Evolutionary conservation across 169 alveolate species (phyloP).

Genomic region (Plasmodium blacklocki): DNA sequence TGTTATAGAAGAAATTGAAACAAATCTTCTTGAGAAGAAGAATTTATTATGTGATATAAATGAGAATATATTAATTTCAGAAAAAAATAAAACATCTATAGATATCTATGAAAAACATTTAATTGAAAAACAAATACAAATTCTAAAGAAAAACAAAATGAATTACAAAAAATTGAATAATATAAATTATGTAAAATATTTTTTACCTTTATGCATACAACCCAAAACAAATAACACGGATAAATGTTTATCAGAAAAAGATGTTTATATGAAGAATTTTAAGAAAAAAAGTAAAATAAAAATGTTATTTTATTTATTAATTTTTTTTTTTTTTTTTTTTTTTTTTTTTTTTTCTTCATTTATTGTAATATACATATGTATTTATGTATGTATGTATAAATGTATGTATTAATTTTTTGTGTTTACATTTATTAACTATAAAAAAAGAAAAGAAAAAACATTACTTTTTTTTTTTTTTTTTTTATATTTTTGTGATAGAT

Average conservation of each 20-base stretch:
- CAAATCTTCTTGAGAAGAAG: slow-evolving; percentile 16
- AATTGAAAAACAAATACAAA: slow-evolving; percentile 29
- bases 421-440: background rate
- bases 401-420: background rate
- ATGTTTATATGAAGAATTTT: slow-evolving; percentile 11
- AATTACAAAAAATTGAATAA: slow-evolving; percentile 36
- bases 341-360: background rate
- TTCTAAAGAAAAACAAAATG: slow-evolving; percentile 13
- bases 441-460: background rate
- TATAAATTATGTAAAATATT: slow-evolving; percentile 48
- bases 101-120: slow-evolving; percentile 34
- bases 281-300: slow-evolving; percentile 26
- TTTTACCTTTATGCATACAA: slow-evolving; percentile 64
- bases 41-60: slow-evolving; percentile 41
- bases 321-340: background rate
- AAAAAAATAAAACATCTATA: slow-evolving; percentile 13
- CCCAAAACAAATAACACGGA: slow-evolving; percentile 69
- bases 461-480: too few relatives aligned
- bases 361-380: slow-evolving; percentile 1
- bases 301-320: background rate
- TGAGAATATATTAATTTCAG: slow-evolving; percentile 2
- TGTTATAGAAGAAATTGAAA: slow-evolving; percentile 27
- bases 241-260: slow-evolving; percentile 17
- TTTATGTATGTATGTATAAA: background rate
- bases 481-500: slow-evolving; percentile 11